These are phyloP conservation scores for Candida nanaspora DNA, from an alignment of 805 yeast species.

Conservation along the genomic window DNA sequence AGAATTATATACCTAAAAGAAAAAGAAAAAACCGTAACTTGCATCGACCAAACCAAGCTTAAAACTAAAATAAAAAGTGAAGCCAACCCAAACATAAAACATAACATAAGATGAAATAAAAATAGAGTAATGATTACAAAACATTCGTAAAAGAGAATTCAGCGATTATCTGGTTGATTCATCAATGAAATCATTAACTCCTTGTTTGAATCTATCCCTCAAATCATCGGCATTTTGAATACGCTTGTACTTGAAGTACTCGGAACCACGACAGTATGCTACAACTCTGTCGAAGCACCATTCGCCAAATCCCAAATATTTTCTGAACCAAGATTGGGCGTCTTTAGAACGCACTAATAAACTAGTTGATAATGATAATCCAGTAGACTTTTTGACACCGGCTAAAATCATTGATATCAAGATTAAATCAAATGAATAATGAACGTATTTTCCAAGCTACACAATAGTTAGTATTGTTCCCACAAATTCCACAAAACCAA, in stretches of 20 bases:
- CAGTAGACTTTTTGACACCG: constrained; percentile 79
- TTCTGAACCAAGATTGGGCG: constrained; percentile 33
- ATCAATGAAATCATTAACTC: constrained; percentile 22
- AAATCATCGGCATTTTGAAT: constrained; percentile 21
- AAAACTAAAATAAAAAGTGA: background rate
- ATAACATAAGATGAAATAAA: too few relatives aligned
- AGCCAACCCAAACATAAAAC: background rate
- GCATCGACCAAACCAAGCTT: too few relatives aligned
- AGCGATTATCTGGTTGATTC: constrained; percentile 3
- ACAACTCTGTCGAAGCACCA: constrained; percentile 43
- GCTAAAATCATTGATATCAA: constrained; percentile 77
- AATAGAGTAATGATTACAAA: background rate
- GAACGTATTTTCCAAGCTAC: constrained; percentile 57
- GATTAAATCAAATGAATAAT: constrained; percentile 70
- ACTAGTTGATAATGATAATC: constrained; percentile 38
- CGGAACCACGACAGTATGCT: constrained; percentile 36
- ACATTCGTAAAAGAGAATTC: background rate
- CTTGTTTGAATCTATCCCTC: constrained; percentile 20
- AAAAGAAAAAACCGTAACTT: too few relatives aligned
- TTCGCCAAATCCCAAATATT: constrained; percentile 57
- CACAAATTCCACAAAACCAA: too few relatives aligned
- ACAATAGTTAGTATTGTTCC: too few relatives aligned
- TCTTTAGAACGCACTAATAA: constrained; percentile 38
- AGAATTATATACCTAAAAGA: background rate
- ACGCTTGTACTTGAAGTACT: constrained; percentile 41